Evolutionary conservation across 2,329 filamentous ascomycete species (phyloP), one percentile per base, ranked within the genome.

Genomic region (Zasmidium cellare): DNA sequence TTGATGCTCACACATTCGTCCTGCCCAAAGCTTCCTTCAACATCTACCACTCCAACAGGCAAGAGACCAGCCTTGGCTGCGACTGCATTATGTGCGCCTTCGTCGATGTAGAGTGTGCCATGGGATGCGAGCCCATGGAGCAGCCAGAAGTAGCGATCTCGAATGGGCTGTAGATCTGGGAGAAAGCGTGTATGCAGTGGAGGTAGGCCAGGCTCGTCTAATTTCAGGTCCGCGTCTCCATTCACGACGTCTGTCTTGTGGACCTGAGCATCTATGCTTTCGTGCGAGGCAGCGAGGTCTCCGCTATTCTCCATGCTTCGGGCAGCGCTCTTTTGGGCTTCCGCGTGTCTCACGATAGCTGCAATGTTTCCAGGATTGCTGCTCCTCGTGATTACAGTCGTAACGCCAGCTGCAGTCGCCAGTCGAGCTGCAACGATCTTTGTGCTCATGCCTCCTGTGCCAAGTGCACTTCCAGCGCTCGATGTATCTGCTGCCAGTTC

Each of bases 91-190:
- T 92, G 87, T 2, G 93, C 93, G 45, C 94, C 94, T n/a, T 85
- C 79, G 77, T 99, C 94, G 67, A 99, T 96, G 77, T 91, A 97
- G 23, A 99, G 73, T 1, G 89, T 96, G 14, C 94, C 94, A 69
- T 96, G 92, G 0, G 94, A 91, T 22, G 88, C 87, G 11, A 97
- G 85, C 9, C 93, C 94, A 75, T 99, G 91, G 0, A 97, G 82
- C 50, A 99, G 87, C 94, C 94, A 99, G 81, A 99, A 97, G 72
- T 94, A 92, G 61, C 93, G 88, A 73, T 97, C 94, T 56, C 91
- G 87, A 59, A 97, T 94, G 1, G 93, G 92, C 23, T 90, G 86
- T 0, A 84, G 80, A 9, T 91, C 91, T 0, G 92, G 91, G 12
- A 96, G 81, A 80, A 99, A 99, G 57, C 94, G 88, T 2, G 94